phyloP scores from a whole-genome alignment of 495 filamentous ascomycete genomes.

The Penicillium malachiteum region DNA sequence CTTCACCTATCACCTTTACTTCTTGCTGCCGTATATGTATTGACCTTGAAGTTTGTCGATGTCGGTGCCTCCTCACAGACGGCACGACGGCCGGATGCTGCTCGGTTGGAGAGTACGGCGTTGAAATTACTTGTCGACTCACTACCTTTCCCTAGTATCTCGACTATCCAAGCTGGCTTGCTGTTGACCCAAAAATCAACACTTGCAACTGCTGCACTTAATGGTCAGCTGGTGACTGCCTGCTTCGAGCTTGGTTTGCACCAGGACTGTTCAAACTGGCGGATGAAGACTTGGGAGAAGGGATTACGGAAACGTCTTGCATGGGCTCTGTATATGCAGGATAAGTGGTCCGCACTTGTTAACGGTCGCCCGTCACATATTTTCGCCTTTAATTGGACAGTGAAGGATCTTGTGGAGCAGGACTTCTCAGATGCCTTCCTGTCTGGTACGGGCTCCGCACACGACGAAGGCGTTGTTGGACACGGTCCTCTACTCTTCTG shows the following conservation, averaged over 20 bases:
- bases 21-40: slow-evolving; percentile 83
- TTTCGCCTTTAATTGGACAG: slow-evolving; percentile 55
- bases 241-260: slow-evolving; percentile 57
- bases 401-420: slow-evolving; percentile 52
- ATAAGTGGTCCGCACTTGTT: slow-evolving; percentile 59
- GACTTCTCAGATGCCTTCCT: slow-evolving; percentile 47
- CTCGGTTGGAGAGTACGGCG: slow-evolving; percentile 74
- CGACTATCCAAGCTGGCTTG: slow-evolving; percentile 88
- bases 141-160: slow-evolving; percentile 82
- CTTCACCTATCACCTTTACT: slow-evolving; percentile 75
- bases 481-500: slow-evolving; percentile 54
- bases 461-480: slow-evolving; percentile 40
- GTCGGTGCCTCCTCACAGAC: slow-evolving; percentile 65
- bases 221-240: slow-evolving; percentile 67
- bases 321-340: slow-evolving; percentile 61
- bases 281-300: slow-evolving; percentile 52
- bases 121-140: slow-evolving; percentile 70
- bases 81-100: slow-evolving; percentile 68
- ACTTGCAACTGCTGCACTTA: slow-evolving; percentile 80
- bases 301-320: slow-evolving; percentile 57
- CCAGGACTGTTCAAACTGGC: slow-evolving; percentile 56
- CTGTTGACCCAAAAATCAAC: slow-evolving; percentile 86
- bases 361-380: slow-evolving; percentile 58
- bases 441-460: slow-evolving; percentile 29
- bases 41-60: slow-evolving; percentile 88